Percentiles rank a stretch among this genome's conserved stretches.
phyloP scores from a whole-genome alignment of 306 rosid genomes.

The Lathyrus sativus region DNA sequence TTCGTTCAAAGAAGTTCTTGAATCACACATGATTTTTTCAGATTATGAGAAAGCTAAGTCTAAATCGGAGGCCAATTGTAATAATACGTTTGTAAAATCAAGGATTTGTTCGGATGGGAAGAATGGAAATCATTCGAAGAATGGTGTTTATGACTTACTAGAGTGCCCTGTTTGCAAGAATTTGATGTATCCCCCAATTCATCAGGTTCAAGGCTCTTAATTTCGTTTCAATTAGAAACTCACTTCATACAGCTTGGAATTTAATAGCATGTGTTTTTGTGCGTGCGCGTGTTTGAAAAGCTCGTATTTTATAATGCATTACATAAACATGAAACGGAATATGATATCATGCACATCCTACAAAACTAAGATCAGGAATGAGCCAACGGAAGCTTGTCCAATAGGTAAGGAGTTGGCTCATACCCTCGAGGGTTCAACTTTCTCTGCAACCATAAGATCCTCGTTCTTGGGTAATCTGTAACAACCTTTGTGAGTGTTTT shows the following conservation, averaged over 20 bases:
- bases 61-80: slow-evolving; percentile 55
- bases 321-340: slow-evolving; percentile 3
- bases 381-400: no score
- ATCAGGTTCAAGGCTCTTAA: slow-evolving; percentile 63
- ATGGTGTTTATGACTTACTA: slow-evolving; percentile 80
- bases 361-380: background rate
- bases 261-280: background rate
- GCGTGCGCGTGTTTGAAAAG: background rate
- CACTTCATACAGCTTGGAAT: background rate
- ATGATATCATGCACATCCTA: background rate
- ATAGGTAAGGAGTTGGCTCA: no score
- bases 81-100: slow-evolving; percentile 45
- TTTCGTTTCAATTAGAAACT: slow-evolving; percentile 1
- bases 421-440: no score
- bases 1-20: slow-evolving; percentile 67
- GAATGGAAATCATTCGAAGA: slow-evolving; percentile 60
- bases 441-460: no score
- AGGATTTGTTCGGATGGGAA: slow-evolving; percentile 52
- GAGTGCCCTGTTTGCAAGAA: slow-evolving; percentile 84
- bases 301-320: background rate
- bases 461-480: no score
- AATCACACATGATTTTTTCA: slow-evolving; percentile 49
- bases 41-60: slow-evolving; percentile 58
- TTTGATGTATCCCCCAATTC: slow-evolving; percentile 94
- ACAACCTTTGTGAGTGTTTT: no score